phyloP scores from a whole-genome alignment of 805 yeast genomes.

The Candida gorgasii region DNA sequence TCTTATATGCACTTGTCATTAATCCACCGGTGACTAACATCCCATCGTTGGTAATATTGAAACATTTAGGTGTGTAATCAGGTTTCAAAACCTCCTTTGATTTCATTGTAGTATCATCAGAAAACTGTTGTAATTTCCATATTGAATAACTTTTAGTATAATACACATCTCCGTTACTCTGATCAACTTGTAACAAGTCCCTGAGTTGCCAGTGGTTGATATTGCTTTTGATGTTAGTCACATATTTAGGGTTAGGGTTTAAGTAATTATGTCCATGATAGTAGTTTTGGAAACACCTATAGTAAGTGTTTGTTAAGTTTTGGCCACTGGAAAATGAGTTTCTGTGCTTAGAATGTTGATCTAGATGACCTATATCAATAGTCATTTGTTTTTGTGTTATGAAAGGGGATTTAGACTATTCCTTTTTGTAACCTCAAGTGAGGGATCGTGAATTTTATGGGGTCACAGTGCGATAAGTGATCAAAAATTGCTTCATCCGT shows the following conservation, averaged over 20 bases:
- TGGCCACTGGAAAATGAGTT: conserved; percentile 3
- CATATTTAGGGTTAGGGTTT: conserved; percentile 36
- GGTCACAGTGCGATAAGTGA: conserved; percentile 7
- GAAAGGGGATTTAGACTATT: conserved; percentile 4
- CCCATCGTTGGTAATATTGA: conserved; percentile 55
- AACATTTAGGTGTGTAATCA: conserved; percentile 70
- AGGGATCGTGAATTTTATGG: not conserved
- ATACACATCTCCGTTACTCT: conserved; percentile 42
- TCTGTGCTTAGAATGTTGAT: not conserved
- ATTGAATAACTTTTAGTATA: conserved; percentile 62
- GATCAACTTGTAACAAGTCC: conserved; percentile 61
- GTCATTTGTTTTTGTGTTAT: conserved; percentile 15
- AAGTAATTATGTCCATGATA: conserved; percentile 40
- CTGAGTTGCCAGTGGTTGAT: conserved; percentile 78
- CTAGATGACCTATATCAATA: conserved; percentile 10
- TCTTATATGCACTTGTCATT: conserved; percentile 39
- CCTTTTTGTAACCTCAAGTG: not conserved
- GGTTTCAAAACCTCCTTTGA: conserved; percentile 44
- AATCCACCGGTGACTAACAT: conserved; percentile 50
- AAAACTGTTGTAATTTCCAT: conserved; percentile 41
- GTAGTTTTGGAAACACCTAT: conserved; percentile 42
- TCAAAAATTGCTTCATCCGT: conserved; percentile 1
- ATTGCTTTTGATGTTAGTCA: conserved; percentile 30
- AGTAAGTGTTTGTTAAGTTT: conserved; percentile 9
- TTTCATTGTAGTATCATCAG: conserved; percentile 18